Conservation (phyloP, 164 flowering plant species). For the Tinospora cordifolia region DNA sequence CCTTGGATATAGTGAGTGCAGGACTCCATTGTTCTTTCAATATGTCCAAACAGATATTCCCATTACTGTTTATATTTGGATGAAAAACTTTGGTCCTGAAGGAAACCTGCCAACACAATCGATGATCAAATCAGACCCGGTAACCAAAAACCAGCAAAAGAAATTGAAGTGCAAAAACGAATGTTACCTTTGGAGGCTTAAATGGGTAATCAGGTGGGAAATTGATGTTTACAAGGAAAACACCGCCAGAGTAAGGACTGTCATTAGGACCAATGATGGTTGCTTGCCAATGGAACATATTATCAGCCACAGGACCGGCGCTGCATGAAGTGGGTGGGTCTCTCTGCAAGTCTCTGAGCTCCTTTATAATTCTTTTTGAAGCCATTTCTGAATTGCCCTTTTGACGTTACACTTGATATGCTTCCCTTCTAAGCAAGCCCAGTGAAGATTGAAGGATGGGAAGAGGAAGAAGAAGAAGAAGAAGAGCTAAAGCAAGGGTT, state of each 20-base stretch:
- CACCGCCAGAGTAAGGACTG: constrained; percentile 65
- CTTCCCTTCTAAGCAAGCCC: no score
- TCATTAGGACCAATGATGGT: constrained; percentile 70
- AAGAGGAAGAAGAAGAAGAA: background rate
- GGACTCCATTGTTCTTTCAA: constrained; percentile 74
- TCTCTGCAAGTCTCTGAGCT: constrained; percentile 62
- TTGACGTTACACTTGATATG: background rate
- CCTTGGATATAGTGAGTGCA: constrained; percentile 66
- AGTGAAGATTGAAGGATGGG: background rate
- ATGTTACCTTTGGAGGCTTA: constrained; percentile 63
- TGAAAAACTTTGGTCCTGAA: constrained; percentile 61
- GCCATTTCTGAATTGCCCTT: constrained; percentile 36
- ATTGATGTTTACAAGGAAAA: constrained; percentile 57
- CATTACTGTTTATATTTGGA: constrained; percentile 60
- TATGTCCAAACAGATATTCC: constrained; percentile 64
- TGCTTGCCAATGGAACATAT: constrained; percentile 86
- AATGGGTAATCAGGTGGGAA: constrained; percentile 72
- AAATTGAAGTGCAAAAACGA: background rate
- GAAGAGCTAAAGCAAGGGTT: background rate
- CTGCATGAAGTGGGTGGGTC: constrained; percentile 79
- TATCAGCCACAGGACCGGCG: constrained; percentile 73
- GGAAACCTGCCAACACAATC: constrained; percentile 35
- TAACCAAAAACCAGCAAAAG: background rate
- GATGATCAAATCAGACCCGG: background rate
- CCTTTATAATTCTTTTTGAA: constrained; percentile 56